Evolutionary conservation across 2,329 filamentous ascomycete species (phyloP), one percentile per base, ranked within the genome.

Genomic region (Sporothrix curviconia): DNA sequence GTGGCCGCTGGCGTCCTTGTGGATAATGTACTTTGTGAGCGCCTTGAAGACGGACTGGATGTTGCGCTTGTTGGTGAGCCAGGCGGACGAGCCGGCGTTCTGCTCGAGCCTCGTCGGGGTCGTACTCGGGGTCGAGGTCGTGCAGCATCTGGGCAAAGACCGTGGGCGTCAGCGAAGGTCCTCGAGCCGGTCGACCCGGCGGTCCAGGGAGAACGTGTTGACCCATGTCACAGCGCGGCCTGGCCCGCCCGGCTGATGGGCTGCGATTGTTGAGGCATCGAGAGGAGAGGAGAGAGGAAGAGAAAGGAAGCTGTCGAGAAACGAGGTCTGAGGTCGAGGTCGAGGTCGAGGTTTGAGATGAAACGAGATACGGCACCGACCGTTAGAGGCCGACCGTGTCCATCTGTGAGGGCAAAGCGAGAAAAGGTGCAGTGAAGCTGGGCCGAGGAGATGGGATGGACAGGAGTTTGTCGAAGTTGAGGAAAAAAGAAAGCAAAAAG

Each of bases 11-110:
- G 42, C 32, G 62, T 64, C 63, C 50, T 61, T 62, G 54, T 64
- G 62, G 39, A 64, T 77, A 56, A 83, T 78, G 65, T 82, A 84
- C 69, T 96, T 95, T 3, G 94, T 91, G 2, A 99, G 77, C 11
- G 82, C 76, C 70, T 97, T 97, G 59, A 97, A 80, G 19, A 95
- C 85, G 1, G 90, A 87, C 69, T 99, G 96, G 3, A 95, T 90
- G 67, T 99, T 94, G 51, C 94, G 86, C 17, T 90, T 84, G 73
- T 96, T 96, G 76, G 75, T 72, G 58, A 79, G 67, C 65, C 77
- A 75, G 59, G 72, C 69, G 49, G 74, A 72, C 30, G 72, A 70
- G 54, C 73, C 70, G 47, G 72, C 68, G 59, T 69, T 76, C 47
- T 74, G 71, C 57, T 81, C 76, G 56, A 85, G 77, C 22, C 60